Evolutionary conservation across 257 asterid species (phyloP).

Genomic region (Cynanchum wilfordii): DNA sequence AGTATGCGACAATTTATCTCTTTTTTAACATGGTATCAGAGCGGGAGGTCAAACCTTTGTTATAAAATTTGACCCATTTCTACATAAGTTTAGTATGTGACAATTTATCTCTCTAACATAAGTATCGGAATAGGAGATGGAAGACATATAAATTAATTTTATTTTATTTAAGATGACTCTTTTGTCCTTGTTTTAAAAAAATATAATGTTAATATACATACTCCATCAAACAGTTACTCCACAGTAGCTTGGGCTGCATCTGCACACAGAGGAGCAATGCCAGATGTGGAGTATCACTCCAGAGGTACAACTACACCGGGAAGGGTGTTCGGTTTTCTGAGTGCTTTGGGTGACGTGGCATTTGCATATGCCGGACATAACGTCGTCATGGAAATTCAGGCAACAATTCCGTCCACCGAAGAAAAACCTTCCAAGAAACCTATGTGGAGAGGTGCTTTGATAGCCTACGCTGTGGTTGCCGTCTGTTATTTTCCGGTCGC

Average conservation of each 20-base stretch:
- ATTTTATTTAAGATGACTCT: too few species aligned
- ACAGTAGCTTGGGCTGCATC: conserved; percentile 53
- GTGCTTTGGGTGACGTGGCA: conserved; percentile 57
- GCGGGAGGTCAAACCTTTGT: too few species aligned
- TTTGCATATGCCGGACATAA: conserved; percentile 76
- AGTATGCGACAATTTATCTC: too few species aligned
- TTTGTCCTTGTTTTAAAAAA: too few species aligned
- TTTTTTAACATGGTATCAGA: too few species aligned
- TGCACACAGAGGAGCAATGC: conserved; percentile 18
- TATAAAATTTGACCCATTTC: too few species aligned
- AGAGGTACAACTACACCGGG: conserved; percentile 27
- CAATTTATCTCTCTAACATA: too few species aligned
- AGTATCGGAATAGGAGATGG: too few species aligned
- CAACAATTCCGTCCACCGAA: conserved; percentile 62
- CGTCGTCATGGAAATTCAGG: conserved; percentile 67
- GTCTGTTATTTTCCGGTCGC: conserved; percentile 65
- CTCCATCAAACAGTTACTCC: conserved; percentile 29
- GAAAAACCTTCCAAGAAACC: conserved; percentile 59
- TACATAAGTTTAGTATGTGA: too few species aligned
- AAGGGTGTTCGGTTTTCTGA: conserved; percentile 29
- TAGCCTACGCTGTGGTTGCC: conserved; percentile 51
- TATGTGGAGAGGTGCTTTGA: conserved; percentile 64
- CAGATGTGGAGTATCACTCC: conserved; percentile 27
- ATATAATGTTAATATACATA: too few species aligned
- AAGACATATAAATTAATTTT: too few species aligned